phyloP scores from a whole-genome alignment of 2,329 filamentous ascomycete genomes.

The Aciculosporium take region DNA sequence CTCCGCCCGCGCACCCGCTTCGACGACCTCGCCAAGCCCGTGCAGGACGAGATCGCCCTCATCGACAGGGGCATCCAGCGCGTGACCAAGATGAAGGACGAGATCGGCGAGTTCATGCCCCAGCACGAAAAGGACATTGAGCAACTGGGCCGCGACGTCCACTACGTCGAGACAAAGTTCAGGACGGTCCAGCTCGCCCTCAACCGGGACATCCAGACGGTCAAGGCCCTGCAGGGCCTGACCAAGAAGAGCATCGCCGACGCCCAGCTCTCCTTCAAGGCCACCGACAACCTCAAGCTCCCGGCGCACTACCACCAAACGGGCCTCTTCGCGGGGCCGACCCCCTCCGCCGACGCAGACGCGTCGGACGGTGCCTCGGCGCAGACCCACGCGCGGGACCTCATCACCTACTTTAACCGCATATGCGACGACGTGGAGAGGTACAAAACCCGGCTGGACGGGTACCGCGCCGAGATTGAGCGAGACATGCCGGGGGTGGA shows the following conservation, averaged over 20 bases:
- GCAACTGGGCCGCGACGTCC: conserved; percentile 31
- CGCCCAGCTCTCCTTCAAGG: conserved; percentile 56
- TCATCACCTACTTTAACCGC: conserved; percentile 31
- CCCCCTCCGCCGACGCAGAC: conserved; percentile 15
- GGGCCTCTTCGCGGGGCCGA: conserved; percentile 25
- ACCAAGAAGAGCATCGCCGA: conserved; percentile 52
- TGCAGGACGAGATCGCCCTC: conserved; percentile 63
- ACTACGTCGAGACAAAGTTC: conserved; percentile 36
- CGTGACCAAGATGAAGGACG: conserved; percentile 64
- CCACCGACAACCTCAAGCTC: conserved; percentile 60
- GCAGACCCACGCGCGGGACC: conserved; percentile 25
- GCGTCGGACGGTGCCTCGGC: conserved; percentile 20
- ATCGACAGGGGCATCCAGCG: conserved; percentile 70
- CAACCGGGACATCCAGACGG: conserved; percentile 44
- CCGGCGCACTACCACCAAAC: conserved; percentile 43
- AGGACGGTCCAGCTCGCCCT: conserved; percentile 29
- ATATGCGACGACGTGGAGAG: conserved; percentile 28
- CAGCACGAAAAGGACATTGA: conserved; percentile 36
- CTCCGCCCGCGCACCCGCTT: conserved; percentile 81
- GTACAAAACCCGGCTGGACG: conserved; percentile 28
- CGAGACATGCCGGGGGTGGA: conserved; percentile 34
- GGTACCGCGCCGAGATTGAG: conserved; percentile 31
- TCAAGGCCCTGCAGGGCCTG: conserved; percentile 47
- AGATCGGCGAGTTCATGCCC: conserved; percentile 56
- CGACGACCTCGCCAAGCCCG: conserved; percentile 70